phyloP scores from a whole-genome alignment of 371 early-diverging fungal species.

The Vairimorpha apis region DNA sequence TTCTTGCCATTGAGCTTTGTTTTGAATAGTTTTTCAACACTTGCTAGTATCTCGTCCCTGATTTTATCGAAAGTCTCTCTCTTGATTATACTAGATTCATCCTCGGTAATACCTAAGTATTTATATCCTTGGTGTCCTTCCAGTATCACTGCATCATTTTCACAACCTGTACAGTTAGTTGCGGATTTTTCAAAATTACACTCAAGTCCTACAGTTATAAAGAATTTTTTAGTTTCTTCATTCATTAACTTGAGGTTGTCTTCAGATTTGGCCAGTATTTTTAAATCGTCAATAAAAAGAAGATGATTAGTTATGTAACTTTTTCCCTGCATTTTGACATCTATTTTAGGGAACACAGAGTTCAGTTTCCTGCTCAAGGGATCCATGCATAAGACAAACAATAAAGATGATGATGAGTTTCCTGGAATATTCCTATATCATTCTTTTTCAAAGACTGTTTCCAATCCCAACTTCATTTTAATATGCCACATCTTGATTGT shows the following conservation, averaged over 20 bases:
- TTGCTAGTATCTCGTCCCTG: not conserved
- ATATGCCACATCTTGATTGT: not conserved
- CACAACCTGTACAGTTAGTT: constrained; percentile 1
- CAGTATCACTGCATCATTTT: not conserved
- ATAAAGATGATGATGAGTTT: constrained; percentile 11
- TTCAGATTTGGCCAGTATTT: too few relatives aligned
- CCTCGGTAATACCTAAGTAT: constrained; percentile 1
- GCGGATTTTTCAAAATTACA: not conserved
- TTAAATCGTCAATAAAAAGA: not conserved
- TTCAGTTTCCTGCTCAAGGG: constrained; percentile 23
- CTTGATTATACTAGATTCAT: not conserved
- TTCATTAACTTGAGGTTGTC: constrained; percentile 4
- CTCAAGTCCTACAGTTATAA: constrained; percentile 4
- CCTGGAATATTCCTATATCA: constrained; percentile 20
- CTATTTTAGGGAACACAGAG: not conserved
- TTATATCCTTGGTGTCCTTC: constrained; percentile 1
- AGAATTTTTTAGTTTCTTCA: constrained; percentile 3
- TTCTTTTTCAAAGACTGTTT: not conserved
- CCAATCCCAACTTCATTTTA: not conserved
- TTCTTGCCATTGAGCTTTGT: constrained; percentile 8
- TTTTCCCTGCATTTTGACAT: not conserved
- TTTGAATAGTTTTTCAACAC: not conserved
- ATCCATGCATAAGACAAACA: constrained; percentile 36
- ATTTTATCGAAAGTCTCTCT: not conserved
- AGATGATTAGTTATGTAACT: not conserved